Base-by-base conservation (phyloP, 2,329 filamentous ascomycete genomes). In the Boeremia lycopersici region DNA sequence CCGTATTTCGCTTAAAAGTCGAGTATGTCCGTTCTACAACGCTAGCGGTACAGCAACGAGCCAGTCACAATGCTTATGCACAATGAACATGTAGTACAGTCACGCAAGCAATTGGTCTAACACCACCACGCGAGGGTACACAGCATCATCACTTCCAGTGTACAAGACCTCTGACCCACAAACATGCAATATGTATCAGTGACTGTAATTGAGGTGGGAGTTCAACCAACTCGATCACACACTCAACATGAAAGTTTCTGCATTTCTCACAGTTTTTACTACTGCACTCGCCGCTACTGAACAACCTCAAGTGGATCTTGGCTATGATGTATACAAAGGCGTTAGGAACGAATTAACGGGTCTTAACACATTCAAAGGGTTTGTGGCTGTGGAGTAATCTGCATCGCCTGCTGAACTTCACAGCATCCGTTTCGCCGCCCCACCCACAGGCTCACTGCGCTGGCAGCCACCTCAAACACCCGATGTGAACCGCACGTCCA, bases 331-430 rank as follows among this genome's bases (percentile, higher is more conserved):
- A 3, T 69, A 69, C 15, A 25, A 60, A 34, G 67, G 67, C 9
- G 35, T 48, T n/a, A 33, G 35, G 2, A 65, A 68, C 25, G 19
- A 53, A 2, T 57, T 57, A 0, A 62, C 60, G 1, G 49, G 53
- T 1, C 30, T 71, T 11, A 65, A 63, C 15, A 57, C 50, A 4
- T 70, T 57, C 34, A 66, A 61, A 62, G 67, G 67, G 64, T 67
- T 25, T 6, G 40, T 43, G 4, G 15, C n/a, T 2, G 9, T 42
- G 8, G 6, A 4, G 8, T 42, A 34, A 4, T 6, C 6, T n/a
- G 12, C 25, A 35, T 4, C 35, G 9, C 30, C 10, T 19, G 19
- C 13, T 29, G 19, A 36, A 12, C 9, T 1, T 23, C 2, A 6
- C 41, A 68, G 65, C 9, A 63, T 67, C 13, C 63, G 65, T 26